Conservation (phyloP, 495 filamentous ascomycete genomes). For the Neurospora sp. region DNA sequence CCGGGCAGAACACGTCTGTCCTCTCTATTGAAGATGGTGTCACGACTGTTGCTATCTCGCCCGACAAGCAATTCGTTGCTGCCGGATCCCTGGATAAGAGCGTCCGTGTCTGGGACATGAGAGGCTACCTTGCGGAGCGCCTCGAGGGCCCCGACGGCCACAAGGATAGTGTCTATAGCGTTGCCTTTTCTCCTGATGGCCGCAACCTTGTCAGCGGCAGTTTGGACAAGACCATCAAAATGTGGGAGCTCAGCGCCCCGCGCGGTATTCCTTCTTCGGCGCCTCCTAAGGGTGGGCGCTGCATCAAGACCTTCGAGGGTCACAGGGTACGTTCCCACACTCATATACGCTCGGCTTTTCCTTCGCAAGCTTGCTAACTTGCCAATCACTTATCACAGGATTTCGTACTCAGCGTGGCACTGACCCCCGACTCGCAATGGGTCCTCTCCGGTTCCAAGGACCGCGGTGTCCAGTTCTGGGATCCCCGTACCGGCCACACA, state of each 20-base stretch:
- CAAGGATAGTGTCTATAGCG: conserved; percentile 87
- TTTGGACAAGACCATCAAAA: conserved; percentile 91
- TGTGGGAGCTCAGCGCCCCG: conserved; percentile 75
- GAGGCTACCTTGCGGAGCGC: conserved; percentile 71
- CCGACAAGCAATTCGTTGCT: conserved; percentile 75
- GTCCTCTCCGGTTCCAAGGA: conserved; percentile 89
- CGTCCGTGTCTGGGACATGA: conserved; percentile 80
- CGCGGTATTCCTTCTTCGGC: conserved; percentile 42
- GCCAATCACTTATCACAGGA: conserved; percentile 42
- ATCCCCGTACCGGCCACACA: conserved; percentile 73
- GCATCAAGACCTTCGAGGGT: conserved; percentile 81
- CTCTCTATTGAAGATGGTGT: conserved; percentile 85
- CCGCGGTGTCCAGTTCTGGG: conserved; percentile 87
- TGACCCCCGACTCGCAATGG: conserved; percentile 81
- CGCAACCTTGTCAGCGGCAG: conserved; percentile 80
- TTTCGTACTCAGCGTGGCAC: conserved; percentile 80
- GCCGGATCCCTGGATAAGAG: conserved; percentile 86
- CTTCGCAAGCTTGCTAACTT: neutral
- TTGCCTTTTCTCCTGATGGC: conserved; percentile 82
- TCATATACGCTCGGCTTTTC: neutral
- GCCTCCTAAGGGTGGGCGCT: conserved; percentile 64
- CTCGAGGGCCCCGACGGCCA: conserved; percentile 80
- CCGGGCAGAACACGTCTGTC: conserved; percentile 59
- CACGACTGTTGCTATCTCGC: conserved; percentile 86
- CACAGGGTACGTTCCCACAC: conserved; percentile 56